phyloP scores from a whole-genome alignment of 805 yeast genomes.

The Metschnikowia noctiluminum region DNA sequence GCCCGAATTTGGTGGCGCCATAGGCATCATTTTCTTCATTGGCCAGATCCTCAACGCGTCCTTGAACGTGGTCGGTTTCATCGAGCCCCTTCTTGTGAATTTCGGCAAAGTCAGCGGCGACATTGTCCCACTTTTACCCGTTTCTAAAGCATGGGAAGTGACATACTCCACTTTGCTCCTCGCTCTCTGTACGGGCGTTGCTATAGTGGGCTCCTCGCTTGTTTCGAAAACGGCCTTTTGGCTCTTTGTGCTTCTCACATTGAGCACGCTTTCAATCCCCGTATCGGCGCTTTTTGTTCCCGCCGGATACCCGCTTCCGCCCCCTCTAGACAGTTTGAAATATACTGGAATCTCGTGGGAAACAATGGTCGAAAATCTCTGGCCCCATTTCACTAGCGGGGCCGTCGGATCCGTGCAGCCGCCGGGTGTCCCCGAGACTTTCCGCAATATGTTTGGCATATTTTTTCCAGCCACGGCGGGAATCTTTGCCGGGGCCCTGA shows the following conservation, averaged over 20 bases:
- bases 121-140: constrained; percentile 57
- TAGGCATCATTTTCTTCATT: constrained; percentile 88
- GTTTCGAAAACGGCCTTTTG: constrained; percentile 82
- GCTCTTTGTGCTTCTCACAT: constrained; percentile 60
- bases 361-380: constrained; percentile 62
- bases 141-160: constrained; percentile 65
- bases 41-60: constrained; percentile 94
- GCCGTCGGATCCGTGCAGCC: constrained; percentile 85
- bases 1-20: constrained; percentile 97
- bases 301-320: constrained; percentile 52
- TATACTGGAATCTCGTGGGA: constrained; percentile 76
- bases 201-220: constrained; percentile 74
- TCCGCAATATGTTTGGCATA: constrained; percentile 85
- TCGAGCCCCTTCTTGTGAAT: constrained; percentile 83
- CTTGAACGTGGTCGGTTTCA: constrained; percentile 91
- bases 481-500: constrained; percentile 96
- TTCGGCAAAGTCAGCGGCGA: constrained; percentile 64
- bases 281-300: constrained; percentile 62
- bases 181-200: constrained; percentile 67
- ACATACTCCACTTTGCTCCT: constrained; percentile 68
- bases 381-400: constrained; percentile 79
- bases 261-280: constrained; percentile 81
- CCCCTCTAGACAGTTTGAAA: constrained; percentile 41
- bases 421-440: constrained; percentile 56
- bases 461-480: constrained; percentile 99